phyloP scores from a whole-genome alignment of 371 early-diverging fungal genomes.

The Cladochytrium tenue region DNA sequence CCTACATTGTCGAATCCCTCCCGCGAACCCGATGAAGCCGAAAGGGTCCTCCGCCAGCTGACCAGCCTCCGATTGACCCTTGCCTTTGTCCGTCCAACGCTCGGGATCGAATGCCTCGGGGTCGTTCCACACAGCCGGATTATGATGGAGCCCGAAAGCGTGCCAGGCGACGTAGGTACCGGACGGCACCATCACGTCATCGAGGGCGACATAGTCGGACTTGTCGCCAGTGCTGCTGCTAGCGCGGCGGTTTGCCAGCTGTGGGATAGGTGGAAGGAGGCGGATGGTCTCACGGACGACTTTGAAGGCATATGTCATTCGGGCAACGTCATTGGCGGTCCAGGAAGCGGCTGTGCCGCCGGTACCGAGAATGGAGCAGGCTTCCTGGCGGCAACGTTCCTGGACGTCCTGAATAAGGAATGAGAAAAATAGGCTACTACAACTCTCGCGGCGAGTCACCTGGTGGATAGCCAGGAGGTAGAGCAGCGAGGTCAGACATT shows the following conservation, averaged over 20 bases:
- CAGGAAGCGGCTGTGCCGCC: neutral
- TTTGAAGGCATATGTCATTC: neutral
- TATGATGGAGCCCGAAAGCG: slow-evolving; percentile 6
- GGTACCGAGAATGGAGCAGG: neutral
- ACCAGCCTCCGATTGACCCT: neutral
- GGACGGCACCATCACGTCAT: slow-evolving; percentile 1
- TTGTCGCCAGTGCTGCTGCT: neutral
- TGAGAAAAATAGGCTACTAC: neutral
- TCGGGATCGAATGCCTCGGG: slow-evolving; percentile 6
- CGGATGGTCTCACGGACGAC: neutral
- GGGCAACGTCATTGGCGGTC: neutral
- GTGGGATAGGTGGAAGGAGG: slow-evolving; percentile 1
- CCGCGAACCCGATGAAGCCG: slow-evolving; percentile 3
- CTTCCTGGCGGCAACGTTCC: neutral
- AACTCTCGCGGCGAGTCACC: neutral
- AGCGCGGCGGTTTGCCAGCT: slow-evolving; percentile 5
- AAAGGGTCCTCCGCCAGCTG: neutral
- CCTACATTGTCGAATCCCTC: neutral
- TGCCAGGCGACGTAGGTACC: slow-evolving; percentile 8
- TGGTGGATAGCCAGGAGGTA: slow-evolving; percentile 4
- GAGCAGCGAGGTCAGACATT: slow-evolving; percentile 1
- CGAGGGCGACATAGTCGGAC: neutral
- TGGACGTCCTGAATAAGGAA: neutral
- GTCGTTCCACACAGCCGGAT: slow-evolving; percentile 2
- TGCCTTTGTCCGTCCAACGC: neutral